These are phyloP conservation scores for Venturia oleaginea DNA, from an alignment of 2,329 filamentous ascomycete genomes.

Conservation along the genomic window DNA sequence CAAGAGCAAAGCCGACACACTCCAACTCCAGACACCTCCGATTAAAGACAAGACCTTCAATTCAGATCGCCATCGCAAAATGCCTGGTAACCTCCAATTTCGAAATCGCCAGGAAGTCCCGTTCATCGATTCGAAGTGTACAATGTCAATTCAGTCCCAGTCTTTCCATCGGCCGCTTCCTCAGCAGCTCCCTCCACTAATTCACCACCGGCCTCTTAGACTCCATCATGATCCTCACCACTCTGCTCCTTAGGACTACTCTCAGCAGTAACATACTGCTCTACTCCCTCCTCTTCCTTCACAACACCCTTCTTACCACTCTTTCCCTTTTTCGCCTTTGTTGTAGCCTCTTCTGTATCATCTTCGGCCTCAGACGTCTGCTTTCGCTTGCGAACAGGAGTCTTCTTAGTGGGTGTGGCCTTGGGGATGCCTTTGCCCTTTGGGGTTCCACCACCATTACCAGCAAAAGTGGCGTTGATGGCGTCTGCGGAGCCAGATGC, in stretches of 20 bases:
- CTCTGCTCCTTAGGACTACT: neutral
- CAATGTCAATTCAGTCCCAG: neutral
- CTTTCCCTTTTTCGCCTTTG: constrained; percentile 2
- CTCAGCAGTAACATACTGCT: neutral
- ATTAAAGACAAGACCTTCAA: neutral
- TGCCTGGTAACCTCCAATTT: neutral
- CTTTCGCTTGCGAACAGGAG: neutral
- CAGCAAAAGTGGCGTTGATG: neutral
- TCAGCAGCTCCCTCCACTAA: too few relatives aligned
- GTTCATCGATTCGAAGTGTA: neutral
- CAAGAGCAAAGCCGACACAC: neutral
- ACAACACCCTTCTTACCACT: neutral
- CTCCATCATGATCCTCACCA: neutral
- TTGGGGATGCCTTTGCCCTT: neutral
- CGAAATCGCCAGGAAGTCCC: neutral
- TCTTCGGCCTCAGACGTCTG: neutral
- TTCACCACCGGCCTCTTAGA: neutral
- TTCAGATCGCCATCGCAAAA: neutral
- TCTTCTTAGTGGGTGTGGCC: neutral
- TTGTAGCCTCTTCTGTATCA: neutral
- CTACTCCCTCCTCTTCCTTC: neutral
- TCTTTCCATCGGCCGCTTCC: neutral
- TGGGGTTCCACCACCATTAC: neutral
- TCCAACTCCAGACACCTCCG: neutral
- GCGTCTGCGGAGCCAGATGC: neutral